Evolutionary conservation across 495 filamentous ascomycete species (phyloP).

Genomic region (Annulohypoxylon maeteangense): DNA sequence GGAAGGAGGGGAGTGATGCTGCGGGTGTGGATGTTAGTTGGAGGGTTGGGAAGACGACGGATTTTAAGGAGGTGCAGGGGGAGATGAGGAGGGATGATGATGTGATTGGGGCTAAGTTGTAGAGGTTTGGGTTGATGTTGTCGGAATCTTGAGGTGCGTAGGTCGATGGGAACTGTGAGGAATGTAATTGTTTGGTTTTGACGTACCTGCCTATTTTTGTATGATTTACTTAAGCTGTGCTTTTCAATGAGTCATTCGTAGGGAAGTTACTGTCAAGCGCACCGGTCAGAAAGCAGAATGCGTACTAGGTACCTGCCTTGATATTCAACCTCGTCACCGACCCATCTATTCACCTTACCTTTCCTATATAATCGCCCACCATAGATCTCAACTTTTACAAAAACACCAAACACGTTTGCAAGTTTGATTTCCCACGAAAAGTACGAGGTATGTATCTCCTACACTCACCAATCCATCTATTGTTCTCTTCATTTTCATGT

Average conservation of each 20-base stretch:
- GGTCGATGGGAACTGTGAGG: neutral
- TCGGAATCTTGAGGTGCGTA: neutral
- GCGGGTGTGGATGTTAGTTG: constrained; percentile 34
- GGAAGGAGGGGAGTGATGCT: constrained; percentile 43
- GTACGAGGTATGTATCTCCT: too few species aligned
- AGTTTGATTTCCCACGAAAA: too few species aligned
- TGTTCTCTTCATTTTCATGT: neutral
- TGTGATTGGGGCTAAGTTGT: constrained; percentile 19
- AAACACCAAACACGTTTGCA: neutral
- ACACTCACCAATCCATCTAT: too few species aligned
- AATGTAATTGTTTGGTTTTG: neutral
- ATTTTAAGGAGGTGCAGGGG: constrained; percentile 38
- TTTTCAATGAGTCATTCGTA: neutral
- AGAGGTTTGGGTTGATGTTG: neutral
- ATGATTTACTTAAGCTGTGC: too few species aligned
- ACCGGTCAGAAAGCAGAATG: neutral
- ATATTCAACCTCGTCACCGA: neutral
- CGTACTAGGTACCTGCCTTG: neutral
- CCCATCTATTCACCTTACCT: neutral
- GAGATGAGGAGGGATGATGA: constrained; percentile 29
- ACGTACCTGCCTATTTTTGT: too few species aligned
- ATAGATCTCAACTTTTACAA: neutral
- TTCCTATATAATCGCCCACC: neutral
- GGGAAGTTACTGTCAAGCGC: neutral
- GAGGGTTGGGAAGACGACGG: constrained; percentile 38